Conservation (phyloP, 192 early-diverging fungal species). For the Gamsiella multidivaricata region DNA sequence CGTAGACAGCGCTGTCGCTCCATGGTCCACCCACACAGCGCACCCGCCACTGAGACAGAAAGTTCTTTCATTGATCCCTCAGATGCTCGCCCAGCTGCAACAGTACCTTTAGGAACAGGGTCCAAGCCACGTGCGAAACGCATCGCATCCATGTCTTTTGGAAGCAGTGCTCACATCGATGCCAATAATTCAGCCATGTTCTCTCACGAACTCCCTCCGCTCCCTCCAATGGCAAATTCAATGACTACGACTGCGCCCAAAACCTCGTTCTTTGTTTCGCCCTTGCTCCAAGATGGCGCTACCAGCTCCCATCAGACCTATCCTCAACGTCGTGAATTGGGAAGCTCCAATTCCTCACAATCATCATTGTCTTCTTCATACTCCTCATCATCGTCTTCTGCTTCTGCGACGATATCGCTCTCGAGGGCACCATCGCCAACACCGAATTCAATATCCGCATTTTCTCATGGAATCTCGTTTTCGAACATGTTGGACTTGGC, state of each 20-base stretch:
- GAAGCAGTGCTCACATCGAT: neutral
- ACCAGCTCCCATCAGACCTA: neutral
- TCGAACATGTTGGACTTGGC: constrained; percentile 44
- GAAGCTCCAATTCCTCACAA: constrained; percentile 6
- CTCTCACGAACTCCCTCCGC: constrained; percentile 10
- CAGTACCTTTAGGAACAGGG: neutral
- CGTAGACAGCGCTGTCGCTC: constrained; percentile 34
- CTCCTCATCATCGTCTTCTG: constrained; percentile 13
- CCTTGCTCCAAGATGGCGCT: constrained; percentile 6
- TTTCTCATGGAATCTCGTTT: constrained; percentile 21
- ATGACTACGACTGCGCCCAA: neutral
- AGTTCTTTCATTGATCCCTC: neutral
- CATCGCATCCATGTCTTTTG: constrained; percentile 32
- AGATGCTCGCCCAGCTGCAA: neutral
- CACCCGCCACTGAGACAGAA: constrained; percentile 7
- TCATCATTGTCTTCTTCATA: too few relatives aligned
- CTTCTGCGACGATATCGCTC: constrained; percentile 18
- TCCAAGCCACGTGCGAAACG: constrained; percentile 15
- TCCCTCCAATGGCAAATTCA: constrained; percentile 8
- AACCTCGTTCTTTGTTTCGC: constrained; percentile 23
- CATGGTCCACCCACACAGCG: constrained; percentile 1
- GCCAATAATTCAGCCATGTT: neutral
- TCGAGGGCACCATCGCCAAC: constrained; percentile 15
- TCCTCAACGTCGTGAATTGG: neutral
- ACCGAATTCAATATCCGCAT: neutral